Conservation (phyloP, 2,329 filamentous ascomycete species). For the Arthrobotrys sinensis region DNA sequence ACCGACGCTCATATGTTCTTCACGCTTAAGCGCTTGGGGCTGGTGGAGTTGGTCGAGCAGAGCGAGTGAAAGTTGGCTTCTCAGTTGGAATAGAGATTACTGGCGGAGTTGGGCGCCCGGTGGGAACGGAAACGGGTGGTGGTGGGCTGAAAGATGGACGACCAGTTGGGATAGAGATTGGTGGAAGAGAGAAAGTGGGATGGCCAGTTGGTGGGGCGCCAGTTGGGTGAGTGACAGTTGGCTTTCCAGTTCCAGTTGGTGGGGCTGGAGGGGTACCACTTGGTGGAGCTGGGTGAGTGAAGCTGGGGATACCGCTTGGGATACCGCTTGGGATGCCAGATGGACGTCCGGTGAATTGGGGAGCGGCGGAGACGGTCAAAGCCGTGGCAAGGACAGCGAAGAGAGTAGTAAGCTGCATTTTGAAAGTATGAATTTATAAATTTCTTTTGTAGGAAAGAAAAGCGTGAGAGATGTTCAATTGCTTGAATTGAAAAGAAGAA, state of each 20-base stretch:
- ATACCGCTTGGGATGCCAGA: conserved; percentile 32
- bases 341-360: conserved; percentile 34
- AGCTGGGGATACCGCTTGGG: conserved; percentile 14
- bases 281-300: conserved; percentile 20
- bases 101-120: conserved; percentile 14
- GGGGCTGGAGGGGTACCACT: conserved; percentile 4
- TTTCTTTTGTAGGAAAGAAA: neutral
- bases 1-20: neutral
- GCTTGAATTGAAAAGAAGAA: conserved; percentile 21
- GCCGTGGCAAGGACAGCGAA: conserved; percentile 38
- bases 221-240: conserved; percentile 20
- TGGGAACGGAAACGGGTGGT: conserved; percentile 10
- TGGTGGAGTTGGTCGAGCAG: conserved; percentile 26
- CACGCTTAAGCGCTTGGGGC: conserved; percentile 23
- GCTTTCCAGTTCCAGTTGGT: neutral
- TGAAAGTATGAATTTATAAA: conserved; percentile 5
- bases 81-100: neutral
- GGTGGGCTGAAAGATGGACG: conserved; percentile 14
- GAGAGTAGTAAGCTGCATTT: conserved; percentile 48
- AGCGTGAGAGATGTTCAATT: conserved; percentile 1
- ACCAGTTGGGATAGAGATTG: conserved; percentile 7
- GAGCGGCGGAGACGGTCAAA: conserved; percentile 47
- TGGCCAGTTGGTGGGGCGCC: conserved; percentile 20
- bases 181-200: neutral
- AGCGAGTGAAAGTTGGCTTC: conserved; percentile 23